Evolutionary conservation across 2,329 filamentous ascomycete species (phyloP), one percentile per base, ranked within the genome.

Genomic region (Botrytis fabae): DNA sequence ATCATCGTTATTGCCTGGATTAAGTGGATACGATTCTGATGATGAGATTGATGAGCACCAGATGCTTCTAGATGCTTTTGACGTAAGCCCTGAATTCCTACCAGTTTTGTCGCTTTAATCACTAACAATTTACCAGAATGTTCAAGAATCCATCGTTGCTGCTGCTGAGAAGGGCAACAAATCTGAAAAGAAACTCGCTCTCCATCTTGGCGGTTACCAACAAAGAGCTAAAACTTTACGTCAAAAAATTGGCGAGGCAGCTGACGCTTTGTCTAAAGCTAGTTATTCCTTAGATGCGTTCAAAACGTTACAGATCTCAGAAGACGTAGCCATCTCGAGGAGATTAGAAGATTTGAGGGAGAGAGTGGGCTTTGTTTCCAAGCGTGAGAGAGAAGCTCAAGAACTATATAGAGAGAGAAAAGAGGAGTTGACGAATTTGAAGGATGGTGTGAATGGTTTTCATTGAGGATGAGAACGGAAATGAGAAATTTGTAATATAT

Each of bases 131-230:
- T 54, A 8, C 14, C 72, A 92, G 90, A 87, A 86, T 63, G 88
- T 94, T 2, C 92, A 96, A 82, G 88, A 93, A 64, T 86, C 88
- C 12, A 92, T 97, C 75, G 87, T 93, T 77, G 85, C 87, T 4
- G 90, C 90, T 0, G 96, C 95, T 4, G 91, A 95, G 78, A 88
- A 91, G 73, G 93, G 93, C 71, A 93, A 94, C 80, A 97, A 95
- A 82, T 85, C 97, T 1, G 95, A 98, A 83, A 97, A 97, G 88
- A 98, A 96, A 83, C 88, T 99, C n/a, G 86, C 87, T 0, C 86
- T 97, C 71, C 91, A 96, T 78, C 89, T 97, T 3, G 95, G 95
- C 38, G 96, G 96, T 22, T 99, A 99, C 83, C 91, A 95, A 81
- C 91, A 94, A 77, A 92, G 96, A 46, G 90, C 93, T 48, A 94